phyloP scores from a whole-genome alignment of 352 stramenopile genomes.

The Pythium aquatile region DNA sequence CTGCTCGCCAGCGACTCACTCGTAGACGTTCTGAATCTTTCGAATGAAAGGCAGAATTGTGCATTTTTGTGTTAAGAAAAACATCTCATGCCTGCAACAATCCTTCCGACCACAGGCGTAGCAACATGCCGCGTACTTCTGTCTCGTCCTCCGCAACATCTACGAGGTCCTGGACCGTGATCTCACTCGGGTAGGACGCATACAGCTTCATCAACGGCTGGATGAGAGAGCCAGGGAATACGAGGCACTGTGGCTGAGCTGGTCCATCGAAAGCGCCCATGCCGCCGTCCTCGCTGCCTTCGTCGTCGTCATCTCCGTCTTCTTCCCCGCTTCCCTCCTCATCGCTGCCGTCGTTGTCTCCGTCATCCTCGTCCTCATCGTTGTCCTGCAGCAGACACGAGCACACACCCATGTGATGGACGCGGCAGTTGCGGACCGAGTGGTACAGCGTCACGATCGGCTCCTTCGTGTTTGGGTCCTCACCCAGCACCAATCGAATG shows the following conservation, averaged over 20 bases:
- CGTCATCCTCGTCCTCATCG: constrained; percentile 32
- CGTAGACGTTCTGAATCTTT: constrained; percentile 22
- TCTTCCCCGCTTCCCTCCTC: constrained; percentile 32
- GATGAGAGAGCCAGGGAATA: constrained; percentile 61
- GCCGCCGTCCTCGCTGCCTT: constrained; percentile 30
- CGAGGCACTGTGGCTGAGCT: constrained; percentile 49
- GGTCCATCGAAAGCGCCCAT: constrained; percentile 37
- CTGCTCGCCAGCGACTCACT: constrained; percentile 5
- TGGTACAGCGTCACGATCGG: constrained; percentile 68
- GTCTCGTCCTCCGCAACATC: constrained; percentile 46
- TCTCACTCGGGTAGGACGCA: constrained; percentile 33
- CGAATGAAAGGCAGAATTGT: constrained; percentile 39
- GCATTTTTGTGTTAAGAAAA: constrained; percentile 32
- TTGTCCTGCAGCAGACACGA: constrained; percentile 42
- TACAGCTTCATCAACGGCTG: constrained; percentile 76
- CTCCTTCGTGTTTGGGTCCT: constrained; percentile 54
- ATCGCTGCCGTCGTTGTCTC: constrained; percentile 30
- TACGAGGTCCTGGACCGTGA: constrained; percentile 43
- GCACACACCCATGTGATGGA: constrained; percentile 84
- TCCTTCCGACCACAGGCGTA: constrained; percentile 78
- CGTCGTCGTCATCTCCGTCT: constrained; percentile 26
- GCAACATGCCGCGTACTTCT: constrained; percentile 71
- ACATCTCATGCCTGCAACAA: constrained; percentile 39
- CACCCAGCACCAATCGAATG: constrained; percentile 61
- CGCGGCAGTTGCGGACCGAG: constrained; percentile 70